Percentiles rank a stretch among this genome's conserved stretches.
Evolutionary conservation across 805 yeast species (phyloP).

Genomic region (Suhomyces sp.): DNA sequence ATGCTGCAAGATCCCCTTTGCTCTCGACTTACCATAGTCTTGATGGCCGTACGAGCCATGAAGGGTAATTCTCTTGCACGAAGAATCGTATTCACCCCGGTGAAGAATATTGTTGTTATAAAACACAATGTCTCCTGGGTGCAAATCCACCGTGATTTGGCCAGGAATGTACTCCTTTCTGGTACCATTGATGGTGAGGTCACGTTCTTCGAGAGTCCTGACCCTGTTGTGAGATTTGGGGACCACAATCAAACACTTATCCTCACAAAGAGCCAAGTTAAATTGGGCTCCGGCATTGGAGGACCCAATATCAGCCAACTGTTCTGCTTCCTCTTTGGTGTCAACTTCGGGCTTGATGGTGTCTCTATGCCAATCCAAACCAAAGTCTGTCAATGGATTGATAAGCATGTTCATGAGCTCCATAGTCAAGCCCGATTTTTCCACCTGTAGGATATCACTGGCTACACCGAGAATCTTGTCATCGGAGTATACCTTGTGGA

Average conservation of each 20-base stretch:
- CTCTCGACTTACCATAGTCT: conserved; percentile 40
- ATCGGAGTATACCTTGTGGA: conserved; percentile 40
- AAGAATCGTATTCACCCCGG: conserved; percentile 42
- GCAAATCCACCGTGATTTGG: conserved; percentile 39
- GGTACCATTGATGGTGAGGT: conserved; percentile 32
- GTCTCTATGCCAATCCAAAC: conserved; percentile 54
- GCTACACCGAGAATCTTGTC: conserved; percentile 39
- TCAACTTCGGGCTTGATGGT: conserved; percentile 46
- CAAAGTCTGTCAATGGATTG: conserved; percentile 51
- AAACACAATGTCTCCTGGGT: conserved; percentile 51
- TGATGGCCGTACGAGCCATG: conserved; percentile 52
- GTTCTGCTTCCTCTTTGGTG: conserved; percentile 42
- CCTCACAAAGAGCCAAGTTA: conserved; percentile 47
- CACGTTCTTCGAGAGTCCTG: conserved; percentile 44
- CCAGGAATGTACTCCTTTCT: conserved; percentile 35
- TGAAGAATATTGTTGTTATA: conserved; percentile 51
- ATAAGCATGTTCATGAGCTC: conserved; percentile 52
- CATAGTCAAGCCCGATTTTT: conserved; percentile 36
- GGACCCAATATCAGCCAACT: conserved; percentile 28
- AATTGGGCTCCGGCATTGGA: conserved; percentile 51
- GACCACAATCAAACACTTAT: conserved; percentile 45
- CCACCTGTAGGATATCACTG: conserved; percentile 42
- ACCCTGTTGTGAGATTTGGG: conserved; percentile 47
- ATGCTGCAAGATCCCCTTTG: conserved; percentile 52
- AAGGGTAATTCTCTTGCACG: conserved; percentile 40